Conservation (phyloP, 805 yeast genomes). For the Sugiyamaella lignohabitans region DNA sequence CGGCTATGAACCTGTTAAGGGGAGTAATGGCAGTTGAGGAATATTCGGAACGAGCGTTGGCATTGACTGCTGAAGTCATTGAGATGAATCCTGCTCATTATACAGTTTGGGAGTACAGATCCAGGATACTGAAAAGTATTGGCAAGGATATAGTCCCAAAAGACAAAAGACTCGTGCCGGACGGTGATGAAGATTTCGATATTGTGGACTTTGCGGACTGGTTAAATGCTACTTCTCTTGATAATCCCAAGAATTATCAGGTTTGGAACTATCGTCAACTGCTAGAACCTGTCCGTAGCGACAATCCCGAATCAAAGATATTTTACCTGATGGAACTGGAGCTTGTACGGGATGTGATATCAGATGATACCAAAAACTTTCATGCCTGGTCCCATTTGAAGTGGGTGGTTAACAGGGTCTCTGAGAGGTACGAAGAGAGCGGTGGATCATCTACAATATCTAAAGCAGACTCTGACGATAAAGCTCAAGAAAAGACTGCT, state of each 20-base stretch:
- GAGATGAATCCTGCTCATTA: conserved; percentile 80
- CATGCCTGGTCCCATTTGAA: conserved; percentile 94
- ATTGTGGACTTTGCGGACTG: conserved; percentile 56
- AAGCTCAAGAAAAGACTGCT: background rate
- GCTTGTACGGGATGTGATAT: conserved; percentile 59
- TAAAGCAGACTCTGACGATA: background rate
- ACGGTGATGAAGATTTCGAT: conserved; percentile 13
- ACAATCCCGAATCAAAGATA: conserved; percentile 21
- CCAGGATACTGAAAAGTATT: conserved; percentile 26
- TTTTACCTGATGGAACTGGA: conserved; percentile 51
- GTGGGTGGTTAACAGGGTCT: conserved; percentile 52
- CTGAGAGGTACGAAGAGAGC: conserved; percentile 22
- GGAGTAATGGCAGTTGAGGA: conserved; percentile 56
- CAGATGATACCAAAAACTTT: conserved; percentile 81
- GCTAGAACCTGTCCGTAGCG: conserved; percentile 34
- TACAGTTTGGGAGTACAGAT: conserved; percentile 63
- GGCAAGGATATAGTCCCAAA: conserved; percentile 30
- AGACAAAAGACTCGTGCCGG: conserved; percentile 10
- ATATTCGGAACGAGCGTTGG: conserved; percentile 62
- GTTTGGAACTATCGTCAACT: conserved; percentile 92
- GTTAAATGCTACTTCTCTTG: conserved; percentile 69
- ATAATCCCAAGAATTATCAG: conserved; percentile 86
- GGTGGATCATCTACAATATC: no score
- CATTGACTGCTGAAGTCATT: conserved; percentile 58
- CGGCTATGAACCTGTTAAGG: conserved; percentile 54